Evolutionary conservation across 1,284 basidiomycete genomes (phyloP), one percentile per base, ranked within the genome.

Genomic region (Ceratobasidium sp.): DNA sequence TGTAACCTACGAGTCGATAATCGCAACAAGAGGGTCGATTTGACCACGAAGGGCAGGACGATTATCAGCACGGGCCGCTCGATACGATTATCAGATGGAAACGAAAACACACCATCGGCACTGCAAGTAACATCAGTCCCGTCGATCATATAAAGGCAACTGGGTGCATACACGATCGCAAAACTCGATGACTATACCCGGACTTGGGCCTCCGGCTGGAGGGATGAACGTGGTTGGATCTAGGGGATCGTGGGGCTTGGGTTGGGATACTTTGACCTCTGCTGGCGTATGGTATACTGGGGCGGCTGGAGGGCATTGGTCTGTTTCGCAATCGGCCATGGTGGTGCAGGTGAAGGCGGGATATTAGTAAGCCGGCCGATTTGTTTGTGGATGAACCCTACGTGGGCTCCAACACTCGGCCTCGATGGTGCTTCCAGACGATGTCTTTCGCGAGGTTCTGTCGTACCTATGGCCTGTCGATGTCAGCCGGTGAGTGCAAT

Each of bases 161-260:
- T 36, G 33, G 4, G 21, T 36, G 50, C 88, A 76, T 77, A 94
- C 89, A 80, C 90, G 82, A 76, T 94, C 90, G 76, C 92, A 95
- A 75, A 91, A 95, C 78, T 94, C 91, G 71, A 96, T 90, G n/a
- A 77, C 73, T 6, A 82, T 71, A 9, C 75, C 72, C 14, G 77
- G 78, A 1, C 5, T 11, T 5, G 80, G 81, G 33, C 90, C 77
- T 39, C 82, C 83, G 6, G 84, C 73, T 0, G 89, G 89, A 52
- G 84, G 82, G 6, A 83, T 77, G 75, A 92, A 90, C 0, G 84
- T 85, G 0, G 82, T 76, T 0, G 82, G 79, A 72, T 88, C 82
- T 44, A 85, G 74, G 42, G 77, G 4, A 11, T 36, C 75, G n/a
- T 49, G 44, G n/a, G 36, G 58, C 58, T 13, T 5, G 14, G 16